Evolutionary conservation across 306 rosid genomes (phyloP).

Genomic region (Trichosanthes truncata): DNA sequence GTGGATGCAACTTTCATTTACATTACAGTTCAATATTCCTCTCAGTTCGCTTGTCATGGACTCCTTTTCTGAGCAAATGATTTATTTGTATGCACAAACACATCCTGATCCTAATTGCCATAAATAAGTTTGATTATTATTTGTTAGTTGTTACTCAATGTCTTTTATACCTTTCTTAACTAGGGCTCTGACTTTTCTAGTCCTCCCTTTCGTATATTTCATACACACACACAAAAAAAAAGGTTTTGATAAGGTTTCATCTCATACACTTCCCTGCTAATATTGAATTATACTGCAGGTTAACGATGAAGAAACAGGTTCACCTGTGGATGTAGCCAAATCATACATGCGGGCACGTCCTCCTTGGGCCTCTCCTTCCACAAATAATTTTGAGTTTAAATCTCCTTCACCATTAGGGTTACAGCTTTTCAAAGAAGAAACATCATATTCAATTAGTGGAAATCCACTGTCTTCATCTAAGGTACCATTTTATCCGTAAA

Average conservation of each 20-base stretch:
- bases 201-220: neutral
- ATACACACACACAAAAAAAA: too few relatives aligned
- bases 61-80: neutral
- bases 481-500: slow-evolving; percentile 34
- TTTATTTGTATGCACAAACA: neutral
- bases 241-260: too few relatives aligned
- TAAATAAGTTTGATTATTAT: neutral
- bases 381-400: slow-evolving; percentile 32
- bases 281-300: slow-evolving; percentile 32
- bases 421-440: slow-evolving; percentile 57
- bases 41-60: neutral
- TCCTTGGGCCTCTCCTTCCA: slow-evolving; percentile 80
- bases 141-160: neutral
- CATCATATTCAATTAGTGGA: slow-evolving; percentile 47
- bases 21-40: neutral
- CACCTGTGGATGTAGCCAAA: slow-evolving; percentile 88
- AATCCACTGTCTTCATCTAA: slow-evolving; percentile 42
- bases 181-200: neutral
- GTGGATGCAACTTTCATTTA: neutral
- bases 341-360: slow-evolving; percentile 74
- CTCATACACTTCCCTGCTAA: too few relatives aligned
- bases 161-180: neutral
- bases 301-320: slow-evolving; percentile 53
- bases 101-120: neutral
- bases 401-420: slow-evolving; percentile 42